Base-by-base conservation (phyloP, 805 yeast genomes). In the Wickerhamiella alocasiicola region DNA sequence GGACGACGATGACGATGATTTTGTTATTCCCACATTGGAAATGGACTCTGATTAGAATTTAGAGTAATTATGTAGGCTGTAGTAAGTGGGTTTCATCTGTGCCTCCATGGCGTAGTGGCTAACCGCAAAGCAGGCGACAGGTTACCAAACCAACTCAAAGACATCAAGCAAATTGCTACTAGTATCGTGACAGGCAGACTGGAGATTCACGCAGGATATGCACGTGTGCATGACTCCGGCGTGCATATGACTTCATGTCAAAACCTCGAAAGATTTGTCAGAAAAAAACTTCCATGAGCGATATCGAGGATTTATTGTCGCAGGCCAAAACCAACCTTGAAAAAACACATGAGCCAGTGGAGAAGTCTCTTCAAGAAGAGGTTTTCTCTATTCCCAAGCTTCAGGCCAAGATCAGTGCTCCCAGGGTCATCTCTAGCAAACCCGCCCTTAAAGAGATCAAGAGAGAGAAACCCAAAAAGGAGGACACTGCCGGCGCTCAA, bases 231-330 rank as follows among this genome's bases (percentile, higher is more conserved):
- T n/a, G n/a, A n/a, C n/a, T n/a, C n/a, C n/a, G n/a, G 11, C 11
- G 26, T 23, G 26, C 9, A 11, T 23, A 11, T 11, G 26, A 11
- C 26, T 23, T 85, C 70, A 81, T 81, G 68, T 73, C 85, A 51
- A 27, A 27, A 23, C 26, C 11, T 23, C 11, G 26, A 23, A 23
- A 23, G 26, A n/a, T n/a, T n/a, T n/a, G 17, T 4, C 9, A 24
- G 25, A 34, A 34, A 34, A 34, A 23, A 13, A 24, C 25, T 23
- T 12, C 25, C 37, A 36, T 36, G 39, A 20, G 31, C 32, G 39
- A 36, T 28, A 36, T 36, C 13, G 39, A 36, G n/a, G 24, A 27
- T n/a, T 28, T 36, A 13, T 18, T 36, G 26, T n/a, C 23, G 23
- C 12, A 18, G n/a, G 39, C 39, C 25, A 18, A 26, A 15, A 26